A percentile compares a stretch with the other conserved stretches of the same genome.
These are phyloP conservation scores for Salix exigua DNA, from an alignment of 345 rosid species.

Conservation along the genomic window DNA sequence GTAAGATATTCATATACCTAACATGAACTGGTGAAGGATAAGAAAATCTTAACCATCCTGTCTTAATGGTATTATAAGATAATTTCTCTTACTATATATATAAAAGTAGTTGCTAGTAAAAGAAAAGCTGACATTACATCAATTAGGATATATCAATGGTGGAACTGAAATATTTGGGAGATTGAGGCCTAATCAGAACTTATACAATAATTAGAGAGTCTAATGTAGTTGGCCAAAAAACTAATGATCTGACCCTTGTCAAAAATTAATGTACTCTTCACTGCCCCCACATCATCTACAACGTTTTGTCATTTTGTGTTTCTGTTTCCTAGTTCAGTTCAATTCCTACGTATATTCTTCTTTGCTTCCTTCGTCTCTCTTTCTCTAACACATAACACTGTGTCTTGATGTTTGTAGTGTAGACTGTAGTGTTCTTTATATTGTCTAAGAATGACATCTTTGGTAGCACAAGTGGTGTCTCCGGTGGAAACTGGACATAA, in stretches of 20 bases:
- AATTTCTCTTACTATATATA: no score
- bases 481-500: conserved; percentile 54
- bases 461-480: conserved; percentile 25
- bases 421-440: background rate
- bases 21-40: no score
- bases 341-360: background rate
- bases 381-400: background rate
- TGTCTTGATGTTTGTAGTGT: background rate
- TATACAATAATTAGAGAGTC: background rate
- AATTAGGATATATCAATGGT: background rate
- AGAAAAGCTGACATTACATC: no score
- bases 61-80: no score
- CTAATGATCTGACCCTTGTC: background rate
- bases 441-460: conserved; percentile 13
- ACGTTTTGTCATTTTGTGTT: background rate
- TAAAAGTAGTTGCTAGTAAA: no score
- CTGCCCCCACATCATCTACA: background rate
- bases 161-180: background rate
- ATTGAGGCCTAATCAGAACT: background rate
- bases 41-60: no score
- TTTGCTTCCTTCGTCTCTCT: background rate
- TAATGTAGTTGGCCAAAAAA: background rate
- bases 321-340: background rate
- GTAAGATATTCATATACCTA: no score
- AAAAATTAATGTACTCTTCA: background rate